Base-by-base conservation (phyloP, 2,329 filamentous ascomycete species). In the Xylariaceae sp. region DNA sequence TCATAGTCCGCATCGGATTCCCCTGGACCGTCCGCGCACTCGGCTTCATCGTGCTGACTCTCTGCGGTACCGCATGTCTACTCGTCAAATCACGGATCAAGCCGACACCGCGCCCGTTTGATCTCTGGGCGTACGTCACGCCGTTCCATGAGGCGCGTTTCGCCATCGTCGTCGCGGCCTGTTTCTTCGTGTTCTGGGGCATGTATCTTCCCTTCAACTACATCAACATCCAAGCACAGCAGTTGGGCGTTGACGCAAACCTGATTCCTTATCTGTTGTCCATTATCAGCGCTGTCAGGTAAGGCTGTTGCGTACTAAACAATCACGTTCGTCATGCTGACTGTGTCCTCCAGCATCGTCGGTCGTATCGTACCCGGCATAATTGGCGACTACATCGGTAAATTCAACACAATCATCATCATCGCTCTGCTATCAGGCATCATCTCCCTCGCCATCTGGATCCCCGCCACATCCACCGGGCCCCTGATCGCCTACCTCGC, bases 401-500 rank as follows among this genome's bases (percentile, higher is more conserved):
- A 67, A 30, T 72, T 64, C 65, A 72, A 73, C 61, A 56, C 66
- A 45, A 68, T 68, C 55, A 52, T 56, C 33, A 10, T 48, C 1
- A 49, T 56, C n/a, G 15, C 46, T n/a, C 6, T 10, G 2, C 45
- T 56, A n/a, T 52, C 54, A 1, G 47, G 41, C 32, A 14, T 52
- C 42, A 27, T 56, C 42, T 52, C 54, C 4, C 54, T 56, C 2
- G 49, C 47, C 39, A 42, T 56, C 1, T 56, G 54, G 54, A 22
- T 56, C 1, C 54, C 54, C 1, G 42, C 38, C 7, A 35, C 35
- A 0, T 48, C 52, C 6, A 56, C 54, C 12, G 75, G 73, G 1
- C 74, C 77, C 3, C 77, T 82, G 33, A 75, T 87, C 44, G 70
- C 79, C 14, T 88, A 85, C 66, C 75, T 77, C 12, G 72, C 75